Evolutionary conservation across 2,329 filamentous ascomycete genomes (phyloP).

Genomic region (Colletotrichum falcatum): DNA sequence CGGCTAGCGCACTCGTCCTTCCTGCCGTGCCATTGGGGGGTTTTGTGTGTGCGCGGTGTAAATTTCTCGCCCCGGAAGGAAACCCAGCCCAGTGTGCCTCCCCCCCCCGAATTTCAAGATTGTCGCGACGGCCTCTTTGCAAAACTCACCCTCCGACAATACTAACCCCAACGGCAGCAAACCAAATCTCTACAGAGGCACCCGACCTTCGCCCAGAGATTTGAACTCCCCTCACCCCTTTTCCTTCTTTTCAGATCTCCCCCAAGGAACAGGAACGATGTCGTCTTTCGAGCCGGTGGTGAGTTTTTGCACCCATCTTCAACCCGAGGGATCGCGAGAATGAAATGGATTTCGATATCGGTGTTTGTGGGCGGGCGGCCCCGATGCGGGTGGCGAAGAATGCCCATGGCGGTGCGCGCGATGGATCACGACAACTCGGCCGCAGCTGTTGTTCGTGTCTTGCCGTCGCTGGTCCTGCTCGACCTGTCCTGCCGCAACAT

Average conservation of each 20-base stretch:
- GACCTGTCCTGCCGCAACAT: background rate
- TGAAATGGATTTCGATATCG: conserved; percentile 21
- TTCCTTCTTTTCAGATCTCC: conserved; percentile 36
- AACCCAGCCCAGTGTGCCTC: conserved; percentile 11
- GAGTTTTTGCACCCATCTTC: conserved; percentile 56
- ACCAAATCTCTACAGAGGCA: conserved; percentile 42
- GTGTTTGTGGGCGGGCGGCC: background rate
- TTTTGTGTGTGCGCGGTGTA: conserved; percentile 44
- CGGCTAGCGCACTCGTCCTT: conserved; percentile 48
- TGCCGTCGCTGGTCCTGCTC: background rate
- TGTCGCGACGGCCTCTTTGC: conserved; percentile 41
- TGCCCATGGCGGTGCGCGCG: background rate
- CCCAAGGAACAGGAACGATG: conserved; percentile 64
- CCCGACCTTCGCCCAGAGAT: conserved; percentile 42
- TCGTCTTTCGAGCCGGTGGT: conserved; percentile 78
- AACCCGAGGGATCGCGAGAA: background rate
- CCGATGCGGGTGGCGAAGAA: background rate
- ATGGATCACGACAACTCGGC: background rate
- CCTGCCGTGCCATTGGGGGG: conserved; percentile 32
- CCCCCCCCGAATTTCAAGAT: conserved; percentile 37
- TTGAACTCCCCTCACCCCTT: conserved; percentile 41
- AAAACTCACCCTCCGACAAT: conserved; percentile 41
- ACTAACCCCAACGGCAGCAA: conserved; percentile 43
- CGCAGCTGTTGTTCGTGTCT: background rate
- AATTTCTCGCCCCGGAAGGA: conserved; percentile 42